Conservation (phyloP, 495 filamentous ascomycete genomes). For the Penicillium nucicola region DNA sequence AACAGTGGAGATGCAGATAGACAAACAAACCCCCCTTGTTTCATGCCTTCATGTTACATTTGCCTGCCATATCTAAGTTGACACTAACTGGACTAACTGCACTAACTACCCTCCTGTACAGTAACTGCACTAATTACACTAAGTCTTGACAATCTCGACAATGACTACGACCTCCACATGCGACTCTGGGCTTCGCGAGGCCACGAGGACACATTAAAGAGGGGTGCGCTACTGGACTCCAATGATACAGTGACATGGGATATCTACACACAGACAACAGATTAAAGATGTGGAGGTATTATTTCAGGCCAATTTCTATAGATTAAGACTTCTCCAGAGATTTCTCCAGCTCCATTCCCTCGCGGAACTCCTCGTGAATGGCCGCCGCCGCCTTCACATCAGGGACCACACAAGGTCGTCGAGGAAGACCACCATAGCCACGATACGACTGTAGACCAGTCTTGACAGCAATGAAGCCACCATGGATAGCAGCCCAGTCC, state of each 20-base stretch:
- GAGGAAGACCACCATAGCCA: slow-evolving; percentile 75
- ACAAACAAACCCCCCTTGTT: slow-evolving; percentile 15
- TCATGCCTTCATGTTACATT: slow-evolving; percentile 22
- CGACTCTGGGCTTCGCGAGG: slow-evolving; percentile 1
- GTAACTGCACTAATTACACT: not conserved
- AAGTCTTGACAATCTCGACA: no score
- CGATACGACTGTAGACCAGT: slow-evolving; percentile 66
- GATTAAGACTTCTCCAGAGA: slow-evolving; percentile 34
- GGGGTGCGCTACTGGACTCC: not conserved
- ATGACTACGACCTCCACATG: slow-evolving; percentile 20
- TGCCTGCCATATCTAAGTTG: no score
- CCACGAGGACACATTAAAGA: not conserved
- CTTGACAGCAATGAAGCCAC: slow-evolving; percentile 86
- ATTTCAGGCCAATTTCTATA: not conserved
- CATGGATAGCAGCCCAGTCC: slow-evolving; percentile 85
- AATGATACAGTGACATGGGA: slow-evolving; percentile 6
- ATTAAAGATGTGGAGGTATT: not conserved
- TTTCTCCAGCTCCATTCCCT: slow-evolving; percentile 69
- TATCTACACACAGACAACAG: not conserved
- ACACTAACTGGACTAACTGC: no score
- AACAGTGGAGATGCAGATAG: not conserved
- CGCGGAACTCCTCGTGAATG: slow-evolving; percentile 70
- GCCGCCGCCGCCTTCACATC: slow-evolving; percentile 54
- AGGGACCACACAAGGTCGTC: slow-evolving; percentile 74
- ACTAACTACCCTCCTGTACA: no score